Base-by-base conservation (phyloP, 2,329 filamentous ascomycete genomes). In the Colletotrichum somersetense region DNA sequence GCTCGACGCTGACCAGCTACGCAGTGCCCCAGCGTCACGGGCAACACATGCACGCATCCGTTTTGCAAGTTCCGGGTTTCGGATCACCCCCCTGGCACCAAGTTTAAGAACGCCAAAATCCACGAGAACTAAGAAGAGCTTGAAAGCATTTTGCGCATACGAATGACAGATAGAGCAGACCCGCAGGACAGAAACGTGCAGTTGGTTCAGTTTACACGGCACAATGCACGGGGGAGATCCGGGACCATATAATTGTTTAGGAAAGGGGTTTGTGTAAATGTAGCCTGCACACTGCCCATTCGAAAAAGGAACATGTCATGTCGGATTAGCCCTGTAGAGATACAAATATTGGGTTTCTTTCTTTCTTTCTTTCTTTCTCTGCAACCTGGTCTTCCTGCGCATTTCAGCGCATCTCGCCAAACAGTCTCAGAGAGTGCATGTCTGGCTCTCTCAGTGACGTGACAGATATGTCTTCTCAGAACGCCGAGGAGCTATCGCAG, bases 51-150 rank as follows among this genome's bases (percentile, higher is more conserved):
- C 78, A 81, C 78, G 20, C 86, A 89, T 72, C 86, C 86, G 20
- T 86, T 82, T 76, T 91, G 89, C 83, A 87, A 87, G 73, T 91
- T 90, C 76, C 77, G 79, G 2, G 78, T 82, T 20, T 82, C 86
- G 2, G 84, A 86, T 26, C 89, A 91, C 77, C 88, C 89, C 0
- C 88, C 89, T 0, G 84, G 84, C n/a, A 90, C 88, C 5, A 88
- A 84, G 75, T 86, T 85, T 75, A 85, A 79, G 73, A 83, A 82
- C 68, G 66, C 73, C 23, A 76, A 79, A 57, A 81, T 82, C 42
- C 72, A 78, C 23, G 75, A 79, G 18, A 83, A 82, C 70, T 81
- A 26, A 61, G 33, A 52, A 48, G 7, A 61, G n/a, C n/a, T 40
- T 33, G 23, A 33, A 57, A 35, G 5, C n/a, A 16, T 18, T 18